Conservation (phyloP, 768 basidiomycete genomes). For the Panaeolus papilionaceus region DNA sequence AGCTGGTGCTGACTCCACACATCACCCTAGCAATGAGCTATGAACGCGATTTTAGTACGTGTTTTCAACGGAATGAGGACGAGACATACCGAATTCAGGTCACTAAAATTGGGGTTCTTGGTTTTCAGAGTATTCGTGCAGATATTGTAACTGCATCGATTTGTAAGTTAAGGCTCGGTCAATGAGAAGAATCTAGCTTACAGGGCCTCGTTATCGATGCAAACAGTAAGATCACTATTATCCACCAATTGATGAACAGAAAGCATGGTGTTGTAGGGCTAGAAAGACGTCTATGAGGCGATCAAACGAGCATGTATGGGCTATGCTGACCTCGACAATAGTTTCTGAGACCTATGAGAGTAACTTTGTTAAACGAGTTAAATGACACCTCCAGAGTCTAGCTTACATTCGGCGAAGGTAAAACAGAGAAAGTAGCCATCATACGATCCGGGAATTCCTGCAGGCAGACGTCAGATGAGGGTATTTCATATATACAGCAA, state of each 20-base stretch:
- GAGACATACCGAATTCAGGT: slow-evolving; percentile 69
- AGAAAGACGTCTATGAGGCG: slow-evolving; percentile 49
- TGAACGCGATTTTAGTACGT: slow-evolving; percentile 12
- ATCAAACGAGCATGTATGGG: slow-evolving; percentile 43
- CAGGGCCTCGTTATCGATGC: slow-evolving; percentile 90
- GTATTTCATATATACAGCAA: not conserved
- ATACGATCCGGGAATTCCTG: slow-evolving; percentile 63
- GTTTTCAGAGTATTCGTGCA: slow-evolving; percentile 69
- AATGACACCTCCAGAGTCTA: not conserved
- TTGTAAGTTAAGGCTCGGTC: not conserved
- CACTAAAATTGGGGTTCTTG: slow-evolving; percentile 63
- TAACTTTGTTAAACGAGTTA: not conserved
- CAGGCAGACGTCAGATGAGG: slow-evolving; percentile 16
- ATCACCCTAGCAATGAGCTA: slow-evolving; percentile 88
- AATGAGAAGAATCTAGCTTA: slow-evolving; percentile 40
- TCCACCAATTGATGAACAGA: slow-evolving; percentile 91
- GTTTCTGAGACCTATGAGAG: slow-evolving; percentile 54
- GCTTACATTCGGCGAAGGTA: slow-evolving; percentile 57
- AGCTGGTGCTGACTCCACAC: slow-evolving; percentile 91
- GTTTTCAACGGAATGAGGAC: slow-evolving; percentile 1
- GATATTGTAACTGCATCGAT: slow-evolving; percentile 68
- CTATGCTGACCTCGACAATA: slow-evolving; percentile 64
- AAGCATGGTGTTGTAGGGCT: slow-evolving; percentile 88
- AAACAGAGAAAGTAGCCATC: slow-evolving; percentile 59
- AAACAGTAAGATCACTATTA: slow-evolving; percentile 82